These are phyloP conservation scores for Pythium grandisporangium DNA, from an alignment of 352 stramenopile genomes.

Conservation along the genomic window DNA sequence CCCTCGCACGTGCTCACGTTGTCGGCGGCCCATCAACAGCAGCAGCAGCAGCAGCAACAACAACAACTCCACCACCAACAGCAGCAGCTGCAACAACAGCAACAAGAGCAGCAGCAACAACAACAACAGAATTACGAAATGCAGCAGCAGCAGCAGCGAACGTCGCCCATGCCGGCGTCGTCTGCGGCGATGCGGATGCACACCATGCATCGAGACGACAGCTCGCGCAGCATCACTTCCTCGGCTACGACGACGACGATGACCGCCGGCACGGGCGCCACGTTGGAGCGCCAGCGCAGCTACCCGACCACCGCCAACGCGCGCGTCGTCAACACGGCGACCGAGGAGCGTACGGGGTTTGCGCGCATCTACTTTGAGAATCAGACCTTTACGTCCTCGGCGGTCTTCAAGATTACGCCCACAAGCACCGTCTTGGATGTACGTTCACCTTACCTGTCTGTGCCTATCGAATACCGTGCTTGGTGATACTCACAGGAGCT, in stretches of 20 bases:
- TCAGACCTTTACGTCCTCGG: conserved; percentile 73
- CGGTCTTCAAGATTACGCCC: conserved; percentile 62
- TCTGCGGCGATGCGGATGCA: not conserved
- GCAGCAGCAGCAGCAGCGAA: not conserved
- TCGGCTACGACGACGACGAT: too few species aligned
- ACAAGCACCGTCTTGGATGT: conserved; percentile 70
- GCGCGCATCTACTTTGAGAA: conserved; percentile 83
- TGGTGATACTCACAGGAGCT: too few species aligned
- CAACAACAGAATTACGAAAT: not conserved
- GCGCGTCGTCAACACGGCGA: conserved; percentile 12
- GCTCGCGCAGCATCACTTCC: conserved; percentile 6
- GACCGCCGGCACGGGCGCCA: too few species aligned
- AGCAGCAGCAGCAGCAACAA: not conserved
- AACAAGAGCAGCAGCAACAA: not conserved
- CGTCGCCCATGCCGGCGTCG: not conserved
- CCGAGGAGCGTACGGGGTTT: conserved; percentile 56
- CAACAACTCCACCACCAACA: not conserved
- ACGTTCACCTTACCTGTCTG: not conserved
- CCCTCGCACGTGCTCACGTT: not conserved
- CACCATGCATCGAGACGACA: conserved; percentile 9
- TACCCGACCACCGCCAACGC: not conserved
- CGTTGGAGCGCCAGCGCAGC: conserved; percentile 10
- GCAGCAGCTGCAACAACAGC: not conserved
- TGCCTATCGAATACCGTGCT: too few species aligned
- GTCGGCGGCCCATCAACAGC: not conserved